A percentile compares a stretch with the other conserved stretches of the same genome.
Evolutionary conservation across 2,329 filamentous ascomycete genomes (phyloP).

Genomic region (Escovopsis sp.): DNA sequence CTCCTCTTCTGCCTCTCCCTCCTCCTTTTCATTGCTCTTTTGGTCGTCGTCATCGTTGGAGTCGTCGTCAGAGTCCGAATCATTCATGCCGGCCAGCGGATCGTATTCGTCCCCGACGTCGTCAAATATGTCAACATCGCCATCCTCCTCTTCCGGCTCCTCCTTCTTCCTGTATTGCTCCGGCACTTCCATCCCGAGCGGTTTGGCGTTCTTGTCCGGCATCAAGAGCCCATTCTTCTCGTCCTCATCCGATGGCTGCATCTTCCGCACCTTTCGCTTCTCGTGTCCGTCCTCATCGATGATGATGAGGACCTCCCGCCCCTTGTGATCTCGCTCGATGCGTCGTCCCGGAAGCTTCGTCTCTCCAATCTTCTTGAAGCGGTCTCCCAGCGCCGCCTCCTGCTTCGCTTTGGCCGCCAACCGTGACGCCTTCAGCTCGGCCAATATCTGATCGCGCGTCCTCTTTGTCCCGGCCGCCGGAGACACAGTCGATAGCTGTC

Average conservation of each 20-base stretch:
- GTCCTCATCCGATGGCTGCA: constrained; percentile 21
- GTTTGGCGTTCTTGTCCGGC: constrained; percentile 40
- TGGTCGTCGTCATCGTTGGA: constrained; percentile 17
- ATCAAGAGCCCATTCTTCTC: constrained; percentile 30
- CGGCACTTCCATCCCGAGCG: constrained; percentile 52
- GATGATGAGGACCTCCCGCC: constrained; percentile 49
- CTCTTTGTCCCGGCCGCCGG: constrained; percentile 41
- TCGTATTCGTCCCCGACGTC: constrained; percentile 53
- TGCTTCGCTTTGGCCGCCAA: constrained; percentile 42
- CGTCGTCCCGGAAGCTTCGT: constrained; percentile 38
- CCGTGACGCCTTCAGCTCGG: constrained; percentile 49
- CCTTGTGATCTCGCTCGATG: constrained; percentile 46
- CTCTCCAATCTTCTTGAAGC: constrained; percentile 50
- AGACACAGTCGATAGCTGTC: constrained; percentile 40
- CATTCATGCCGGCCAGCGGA: constrained; percentile 44
- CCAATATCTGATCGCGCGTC: constrained; percentile 51
- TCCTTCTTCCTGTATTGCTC: constrained; percentile 38
- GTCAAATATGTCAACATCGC: constrained; percentile 51
- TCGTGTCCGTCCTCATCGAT: constrained; percentile 52
- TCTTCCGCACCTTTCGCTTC: constrained; percentile 47
- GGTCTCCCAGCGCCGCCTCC: constrained; percentile 38
- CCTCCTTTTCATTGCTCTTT: constrained; percentile 12
- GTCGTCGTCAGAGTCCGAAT: constrained; percentile 30
- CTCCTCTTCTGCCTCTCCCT: constrained; percentile 11
- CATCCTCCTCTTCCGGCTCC: constrained; percentile 33